phyloP scores from a whole-genome alignment of 306 rosid genomes.

The Vicia faba region DNA sequence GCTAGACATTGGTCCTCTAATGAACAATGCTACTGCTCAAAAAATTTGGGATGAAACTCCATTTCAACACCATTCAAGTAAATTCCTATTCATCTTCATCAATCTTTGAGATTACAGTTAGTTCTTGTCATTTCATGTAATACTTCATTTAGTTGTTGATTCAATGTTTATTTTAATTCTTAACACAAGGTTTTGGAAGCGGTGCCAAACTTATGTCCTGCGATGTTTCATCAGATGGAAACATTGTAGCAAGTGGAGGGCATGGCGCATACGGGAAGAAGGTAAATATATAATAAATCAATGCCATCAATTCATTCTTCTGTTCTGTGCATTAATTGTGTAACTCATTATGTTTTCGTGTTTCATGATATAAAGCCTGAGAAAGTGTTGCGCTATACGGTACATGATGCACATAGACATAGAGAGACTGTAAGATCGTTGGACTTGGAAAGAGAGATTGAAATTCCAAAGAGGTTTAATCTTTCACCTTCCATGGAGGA shows the following conservation, averaged over 20 bases:
- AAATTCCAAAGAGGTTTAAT: conserved; percentile 86
- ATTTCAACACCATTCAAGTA: not conserved
- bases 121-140: no score
- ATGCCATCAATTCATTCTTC: not conserved
- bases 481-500: conserved; percentile 87
- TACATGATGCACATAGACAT: not conserved
- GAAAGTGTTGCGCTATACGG: no score
- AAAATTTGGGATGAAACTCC: not conserved
- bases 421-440: not conserved
- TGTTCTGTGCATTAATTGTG: not conserved
- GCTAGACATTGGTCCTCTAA: not conserved
- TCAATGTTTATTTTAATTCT: not conserved
- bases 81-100: not conserved
- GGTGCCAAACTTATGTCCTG: not conserved
- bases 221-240: conserved; percentile 23
- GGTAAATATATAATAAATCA: not conserved
- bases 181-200: conserved; percentile 1
- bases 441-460: conserved; percentile 75
- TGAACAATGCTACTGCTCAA: not conserved
- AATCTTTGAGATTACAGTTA: not conserved
- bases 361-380: not conserved
- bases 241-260: conserved; percentile 15
- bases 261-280: no score
- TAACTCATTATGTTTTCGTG: not conserved
- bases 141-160: not conserved